Conservation (phyloP, 106 monocot genomes). For the Dioscorea alata region DNA sequence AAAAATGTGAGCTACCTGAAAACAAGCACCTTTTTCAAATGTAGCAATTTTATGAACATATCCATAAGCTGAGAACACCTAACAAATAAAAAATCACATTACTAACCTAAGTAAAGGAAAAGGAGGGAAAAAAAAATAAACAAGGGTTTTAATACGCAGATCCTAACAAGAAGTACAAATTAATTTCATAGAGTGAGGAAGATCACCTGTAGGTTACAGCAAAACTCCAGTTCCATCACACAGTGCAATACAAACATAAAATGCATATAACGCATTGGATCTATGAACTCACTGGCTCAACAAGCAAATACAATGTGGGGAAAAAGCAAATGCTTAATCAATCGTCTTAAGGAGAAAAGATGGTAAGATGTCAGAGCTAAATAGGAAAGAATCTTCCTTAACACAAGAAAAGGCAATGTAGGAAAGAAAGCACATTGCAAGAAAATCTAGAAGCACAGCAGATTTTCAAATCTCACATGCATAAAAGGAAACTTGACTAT, state of each 20-base stretch:
- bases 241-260: constrained; percentile 10
- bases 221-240: constrained; percentile 19
- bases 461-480: neutral
- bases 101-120: too few relatives aligned
- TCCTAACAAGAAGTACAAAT: too few relatives aligned
- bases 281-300: neutral
- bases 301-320: constrained; percentile 13
- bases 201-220: constrained; percentile 20
- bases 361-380: neutral
- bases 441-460: neutral
- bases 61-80: constrained; percentile 81
- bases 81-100: too few relatives aligned
- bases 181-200: constrained; percentile 13
- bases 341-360: neutral
- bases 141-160: too few relatives aligned
- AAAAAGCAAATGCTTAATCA: neutral
- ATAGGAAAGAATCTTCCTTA: neutral
- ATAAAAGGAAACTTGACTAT: neutral
- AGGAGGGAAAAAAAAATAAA: too few relatives aligned
- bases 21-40: constrained; percentile 76
- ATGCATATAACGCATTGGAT: neutral
- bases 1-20: constrained; percentile 35
- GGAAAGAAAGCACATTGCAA: neutral
- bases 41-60: constrained; percentile 76
- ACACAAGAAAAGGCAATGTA: neutral